A percentile compares a stretch with the other conserved stretches of the same genome.
Conservation (phyloP, 208 protist species). For the Leishmania tarentolae region DNA sequence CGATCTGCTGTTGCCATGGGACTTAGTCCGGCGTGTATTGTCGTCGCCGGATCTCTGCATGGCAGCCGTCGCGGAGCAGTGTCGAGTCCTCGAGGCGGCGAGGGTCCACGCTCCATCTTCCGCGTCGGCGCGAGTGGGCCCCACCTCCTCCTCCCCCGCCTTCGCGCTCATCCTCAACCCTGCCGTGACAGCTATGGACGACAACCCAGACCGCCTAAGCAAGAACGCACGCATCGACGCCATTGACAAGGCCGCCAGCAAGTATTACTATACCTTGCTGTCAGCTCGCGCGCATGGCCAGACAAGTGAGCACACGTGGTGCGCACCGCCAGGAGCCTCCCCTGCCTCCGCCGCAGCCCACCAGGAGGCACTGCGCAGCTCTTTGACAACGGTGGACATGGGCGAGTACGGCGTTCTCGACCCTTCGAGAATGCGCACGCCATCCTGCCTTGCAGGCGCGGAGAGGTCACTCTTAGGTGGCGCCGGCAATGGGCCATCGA, state of each 20-base stretch:
- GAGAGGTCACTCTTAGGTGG: neutral
- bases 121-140: neutral
- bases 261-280: slow-evolving; percentile 56
- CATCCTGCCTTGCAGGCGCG: neutral
- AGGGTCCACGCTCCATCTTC: neutral
- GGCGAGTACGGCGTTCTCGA: slow-evolving; percentile 37
- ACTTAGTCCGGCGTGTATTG: slow-evolving; percentile 13
- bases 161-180: slow-evolving; percentile 64
- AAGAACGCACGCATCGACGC: slow-evolving; percentile 75
- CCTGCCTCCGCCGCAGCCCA: slow-evolving; percentile 27
- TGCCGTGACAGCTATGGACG: slow-evolving; percentile 29
- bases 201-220: slow-evolving; percentile 49
- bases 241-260: slow-evolving; percentile 51
- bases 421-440: slow-evolving; percentile 21
- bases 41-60: neutral
- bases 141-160: neutral
- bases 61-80: slow-evolving; percentile 4
- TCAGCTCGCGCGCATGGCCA: slow-evolving; percentile 18
- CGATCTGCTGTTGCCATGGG: slow-evolving; percentile 36
- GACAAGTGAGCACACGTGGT: neutral
- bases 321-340: neutral
- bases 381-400: slow-evolving; percentile 21
- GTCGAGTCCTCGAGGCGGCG: neutral
- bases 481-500: no score
- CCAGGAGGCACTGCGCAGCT: slow-evolving; percentile 21